Base-by-base conservation (phyloP, 768 basidiomycete genomes). In the Serendipita vermifera region DNA sequence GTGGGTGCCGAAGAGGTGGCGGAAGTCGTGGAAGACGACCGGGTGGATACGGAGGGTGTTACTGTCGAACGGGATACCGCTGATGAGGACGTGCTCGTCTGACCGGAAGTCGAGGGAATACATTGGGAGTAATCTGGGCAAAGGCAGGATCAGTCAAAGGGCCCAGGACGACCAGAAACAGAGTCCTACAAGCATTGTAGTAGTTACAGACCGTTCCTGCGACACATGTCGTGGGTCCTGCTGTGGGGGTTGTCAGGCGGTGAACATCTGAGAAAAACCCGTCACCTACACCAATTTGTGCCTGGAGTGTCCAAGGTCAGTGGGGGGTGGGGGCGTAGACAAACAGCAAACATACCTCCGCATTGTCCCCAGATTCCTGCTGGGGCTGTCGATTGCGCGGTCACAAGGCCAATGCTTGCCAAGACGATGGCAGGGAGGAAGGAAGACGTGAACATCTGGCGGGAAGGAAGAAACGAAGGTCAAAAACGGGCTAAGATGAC, bases 51-150 rank as follows among this genome's bases (percentile, higher is more conserved):
- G 3, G 64, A 55, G 20, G 61, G 55, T 22, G 67, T 67, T 32
- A 67, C 62, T 20, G 67, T 65, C 5, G 63, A 59, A 2, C 53
- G 39, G 5, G 61, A 29, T 6, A 59, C 35, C 33, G 58, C 51
- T 22, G 59, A 43, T 17, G 54, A 39, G 27, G 62, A 55, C 33
- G 55, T 26, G 4, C 29, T 58, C 13, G 59, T 48, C 17, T 57
- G 57, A 15, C 62, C 38, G 9, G 58, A 57, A 24, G 63, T 46
- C 3, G 70, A 73, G 7, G 77, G 77, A 22, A 76, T 61, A 60
- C 78, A 79, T 64, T 78, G 77, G 2, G 76, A 79, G 61, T 79
- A 77, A 60, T 75, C 77, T 79, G n/a, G n/a, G n/a, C n/a, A 57
- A 20, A 38, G 26, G 61, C 27, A 55, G 9, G 35, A n/a, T 36